Percentiles rank a stretch among this genome's conserved stretches.
Conservation (phyloP, 352 stramenopile species). For the Aphanomyces astaci region DNA sequence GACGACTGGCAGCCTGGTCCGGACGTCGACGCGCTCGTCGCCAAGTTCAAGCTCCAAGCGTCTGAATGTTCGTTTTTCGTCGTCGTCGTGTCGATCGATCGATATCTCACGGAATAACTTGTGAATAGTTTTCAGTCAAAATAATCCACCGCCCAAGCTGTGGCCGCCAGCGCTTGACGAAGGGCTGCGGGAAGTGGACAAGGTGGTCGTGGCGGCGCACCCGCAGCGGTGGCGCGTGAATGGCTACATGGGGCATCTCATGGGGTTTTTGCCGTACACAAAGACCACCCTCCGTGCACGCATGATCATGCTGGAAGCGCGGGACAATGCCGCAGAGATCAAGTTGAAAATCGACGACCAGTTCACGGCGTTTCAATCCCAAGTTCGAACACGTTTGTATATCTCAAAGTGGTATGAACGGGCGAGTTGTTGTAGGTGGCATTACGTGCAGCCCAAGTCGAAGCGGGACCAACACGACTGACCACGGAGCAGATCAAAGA, state of each 20-base stretch:
- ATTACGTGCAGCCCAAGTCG: not conserved
- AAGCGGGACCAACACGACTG: not conserved
- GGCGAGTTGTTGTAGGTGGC: no score
- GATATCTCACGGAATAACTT: not conserved
- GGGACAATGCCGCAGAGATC: conserved; percentile 46
- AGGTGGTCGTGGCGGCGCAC: conserved; percentile 70
- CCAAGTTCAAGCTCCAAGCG: conserved; percentile 9
- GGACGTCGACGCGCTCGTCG: conserved; percentile 12
- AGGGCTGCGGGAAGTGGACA: conserved; percentile 64
- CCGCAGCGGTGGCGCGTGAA: conserved; percentile 85
- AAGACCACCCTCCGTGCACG: conserved; percentile 79
- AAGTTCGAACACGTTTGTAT: conserved; percentile 24
- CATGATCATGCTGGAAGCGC: conserved; percentile 75
- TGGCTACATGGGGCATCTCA: conserved; percentile 80
- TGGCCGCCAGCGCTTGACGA: conserved; percentile 76
- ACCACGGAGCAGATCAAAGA: conserved; percentile 45
- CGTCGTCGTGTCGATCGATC: not conserved
- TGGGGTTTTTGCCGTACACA: conserved; percentile 82
- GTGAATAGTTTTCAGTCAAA: conserved; percentile 11
- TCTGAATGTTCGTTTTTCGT: conserved; percentile 2
- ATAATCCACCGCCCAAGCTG: conserved; percentile 45
- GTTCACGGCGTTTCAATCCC: conserved; percentile 29
- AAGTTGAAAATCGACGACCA: conserved; percentile 52
- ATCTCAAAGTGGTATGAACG: not conserved
- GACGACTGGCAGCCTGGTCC: conserved; percentile 34